A percentile compares a stretch with the other conserved stretches of the same genome.
phyloP scores from a whole-genome alignment of 495 filamentous ascomycete species.

The Hapsidospora chrysogenum region DNA sequence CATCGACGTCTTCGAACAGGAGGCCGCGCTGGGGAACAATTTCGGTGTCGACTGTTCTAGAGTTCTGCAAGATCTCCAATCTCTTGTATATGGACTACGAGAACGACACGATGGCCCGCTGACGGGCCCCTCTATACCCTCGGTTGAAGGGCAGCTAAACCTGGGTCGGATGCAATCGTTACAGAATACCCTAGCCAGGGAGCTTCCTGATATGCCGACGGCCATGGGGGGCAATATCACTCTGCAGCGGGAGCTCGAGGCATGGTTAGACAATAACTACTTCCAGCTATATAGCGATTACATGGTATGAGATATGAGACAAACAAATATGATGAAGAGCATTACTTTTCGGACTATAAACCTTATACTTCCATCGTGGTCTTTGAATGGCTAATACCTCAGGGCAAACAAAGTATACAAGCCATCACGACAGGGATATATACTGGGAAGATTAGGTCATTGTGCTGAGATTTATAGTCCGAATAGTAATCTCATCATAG shows the following conservation, averaged over 20 bases:
- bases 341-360: no score
- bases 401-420: not conserved
- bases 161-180: no score
- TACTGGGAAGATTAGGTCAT: no score
- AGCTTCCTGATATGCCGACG: no score
- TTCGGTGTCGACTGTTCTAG: conserved; percentile 1
- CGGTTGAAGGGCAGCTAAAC: no score
- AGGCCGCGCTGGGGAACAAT: not conserved
- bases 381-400: not conserved
- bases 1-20: conserved; percentile 5
- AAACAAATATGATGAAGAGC: not conserved
- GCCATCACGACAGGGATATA: no score
- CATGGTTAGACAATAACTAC: conserved; percentile 1
- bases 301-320: not conserved
- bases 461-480: no score
- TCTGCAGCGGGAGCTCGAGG: not conserved
- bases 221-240: no score
- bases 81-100: not conserved
- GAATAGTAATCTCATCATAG: no score
- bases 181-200: no score
- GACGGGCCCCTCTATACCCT: no score
- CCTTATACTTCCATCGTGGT: not conserved
- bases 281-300: not conserved
- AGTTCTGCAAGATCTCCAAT: conserved; percentile 1
- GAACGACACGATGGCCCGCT: no score